Base-by-base conservation (phyloP, 106 monocot species). In the Dioscorea zingiberensis region DNA sequence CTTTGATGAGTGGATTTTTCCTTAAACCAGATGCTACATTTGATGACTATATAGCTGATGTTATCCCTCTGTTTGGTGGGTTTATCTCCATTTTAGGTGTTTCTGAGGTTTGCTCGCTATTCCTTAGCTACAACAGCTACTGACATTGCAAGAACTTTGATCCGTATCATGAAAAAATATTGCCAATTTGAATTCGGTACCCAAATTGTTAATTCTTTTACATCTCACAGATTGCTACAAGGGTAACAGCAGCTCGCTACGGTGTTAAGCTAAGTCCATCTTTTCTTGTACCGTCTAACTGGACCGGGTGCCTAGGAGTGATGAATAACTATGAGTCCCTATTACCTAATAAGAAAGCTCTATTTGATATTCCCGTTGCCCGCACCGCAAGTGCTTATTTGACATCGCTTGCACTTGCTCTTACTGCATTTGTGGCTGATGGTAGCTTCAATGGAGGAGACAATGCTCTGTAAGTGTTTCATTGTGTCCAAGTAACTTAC, bases 371-470 rank as follows among this genome's bases (percentile, higher is more conserved):
- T 68, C 88, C 93, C 16, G 88, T 83, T 44, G 93, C 88, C 14
- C 83, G 85, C 49, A 85, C 88, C 18, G 93, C 88, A 12, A 93
- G 88, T 66, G 93, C 93, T 21, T 93, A 93, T 70, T 65, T 93
- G 45, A 78, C 93, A 32, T 93, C 93, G 27, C 19, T 93, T n/a
- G 80, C 67, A 7, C 77, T 93, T 27, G 88, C 83, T 21, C 44
- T 87, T 54, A 54, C 88, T 25, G 88, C 93, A 27, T 89, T 88
- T 71, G 46, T 93, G 2, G 47, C 71, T n/a, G 93, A 93, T 83
- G 93, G 93, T n/a, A 93, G 93, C 67, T 85, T 93, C 16, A 89
- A 93, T 71, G 93, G 93, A 47, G 93, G 89, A 28, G 85, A 88
- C 12, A 93, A 93, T 76, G 93, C 93, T 16, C 54, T 93, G 88